Conservation (phyloP, 441 rosid genomes). For the Adansonia madagascariensis region DNA sequence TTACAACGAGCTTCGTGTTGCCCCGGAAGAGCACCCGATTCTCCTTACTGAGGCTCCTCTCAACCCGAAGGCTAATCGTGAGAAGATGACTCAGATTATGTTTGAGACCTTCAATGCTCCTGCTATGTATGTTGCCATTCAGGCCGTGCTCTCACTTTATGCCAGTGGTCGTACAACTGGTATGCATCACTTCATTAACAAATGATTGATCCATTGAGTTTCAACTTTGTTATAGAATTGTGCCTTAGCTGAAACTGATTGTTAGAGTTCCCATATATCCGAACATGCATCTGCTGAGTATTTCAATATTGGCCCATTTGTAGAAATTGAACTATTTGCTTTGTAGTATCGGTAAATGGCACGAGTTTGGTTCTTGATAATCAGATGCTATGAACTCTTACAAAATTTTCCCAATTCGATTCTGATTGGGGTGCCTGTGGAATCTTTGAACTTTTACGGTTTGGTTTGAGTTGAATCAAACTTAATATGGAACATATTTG, state of each 20-base stretch:
- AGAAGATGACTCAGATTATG: slow-evolving; percentile 97
- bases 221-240: background rate
- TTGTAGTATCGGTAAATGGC: background rate
- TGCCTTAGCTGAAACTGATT: background rate
- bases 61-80: slow-evolving; percentile 93
- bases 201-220: background rate
- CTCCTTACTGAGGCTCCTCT: slow-evolving; percentile 94
- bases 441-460: background rate
- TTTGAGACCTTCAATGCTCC: slow-evolving; percentile 91
- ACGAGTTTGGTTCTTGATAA: background rate
- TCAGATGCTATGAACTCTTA: background rate
- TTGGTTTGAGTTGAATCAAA: background rate
- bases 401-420: background rate
- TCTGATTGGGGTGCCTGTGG: background rate
- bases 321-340: background rate
- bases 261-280: background rate
- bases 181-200: slow-evolving; percentile 36
- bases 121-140: slow-evolving; percentile 90
- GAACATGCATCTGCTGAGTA: background rate
- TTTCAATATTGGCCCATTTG: background rate
- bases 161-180: slow-evolving; percentile 98
- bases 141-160: slow-evolving; percentile 72
- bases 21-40: slow-evolving; percentile 94
- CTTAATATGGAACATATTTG: background rate
- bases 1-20: slow-evolving; percentile 94